These are phyloP conservation scores for Termitomyces sp. DNA, from an alignment of 768 basidiomycete genomes.

Conservation along the genomic window DNA sequence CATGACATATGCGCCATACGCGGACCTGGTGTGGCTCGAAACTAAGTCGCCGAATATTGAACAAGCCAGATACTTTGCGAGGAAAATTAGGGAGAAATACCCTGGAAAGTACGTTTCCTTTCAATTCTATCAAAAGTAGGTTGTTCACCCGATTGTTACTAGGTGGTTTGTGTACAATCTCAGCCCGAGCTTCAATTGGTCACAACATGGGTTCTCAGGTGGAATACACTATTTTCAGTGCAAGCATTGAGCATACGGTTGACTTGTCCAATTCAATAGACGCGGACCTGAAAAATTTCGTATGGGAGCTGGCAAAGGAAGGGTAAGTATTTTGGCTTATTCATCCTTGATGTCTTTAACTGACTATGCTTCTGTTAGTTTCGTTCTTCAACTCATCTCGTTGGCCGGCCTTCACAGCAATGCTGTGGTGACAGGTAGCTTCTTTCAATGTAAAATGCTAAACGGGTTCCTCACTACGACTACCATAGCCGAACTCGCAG, in stretches of 20 bases:
- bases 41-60: slow-evolving; percentile 83
- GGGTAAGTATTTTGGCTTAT: slow-evolving; percentile 37
- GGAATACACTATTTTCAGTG: slow-evolving; percentile 1
- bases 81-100: slow-evolving; percentile 62
- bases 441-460: not conserved
- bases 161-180: slow-evolving; percentile 91
- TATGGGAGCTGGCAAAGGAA: slow-evolving; percentile 89
- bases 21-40: slow-evolving; percentile 91
- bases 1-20: slow-evolving; percentile 75
- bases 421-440: slow-evolving; percentile 68
- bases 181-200: slow-evolving; percentile 93
- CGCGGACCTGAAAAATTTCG: slow-evolving; percentile 72
- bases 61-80: slow-evolving; percentile 73
- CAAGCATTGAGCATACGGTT: not conserved
- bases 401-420: slow-evolving; percentile 86
- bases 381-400: slow-evolving; percentile 85
- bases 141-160: not conserved
- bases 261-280: slow-evolving; percentile 33
- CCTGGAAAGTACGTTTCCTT: slow-evolving; percentile 58
- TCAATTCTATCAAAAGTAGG: not conserved
- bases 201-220: slow-evolving; percentile 74
- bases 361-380: slow-evolving; percentile 38
- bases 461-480: not conserved
- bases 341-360: not conserved
- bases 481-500: slow-evolving; percentile 65